Percentiles rank a stretch among this genome's conserved stretches.
phyloP scores from a whole-genome alignment of 495 filamentous ascomycete species.

The Apodospora peruviana region DNA sequence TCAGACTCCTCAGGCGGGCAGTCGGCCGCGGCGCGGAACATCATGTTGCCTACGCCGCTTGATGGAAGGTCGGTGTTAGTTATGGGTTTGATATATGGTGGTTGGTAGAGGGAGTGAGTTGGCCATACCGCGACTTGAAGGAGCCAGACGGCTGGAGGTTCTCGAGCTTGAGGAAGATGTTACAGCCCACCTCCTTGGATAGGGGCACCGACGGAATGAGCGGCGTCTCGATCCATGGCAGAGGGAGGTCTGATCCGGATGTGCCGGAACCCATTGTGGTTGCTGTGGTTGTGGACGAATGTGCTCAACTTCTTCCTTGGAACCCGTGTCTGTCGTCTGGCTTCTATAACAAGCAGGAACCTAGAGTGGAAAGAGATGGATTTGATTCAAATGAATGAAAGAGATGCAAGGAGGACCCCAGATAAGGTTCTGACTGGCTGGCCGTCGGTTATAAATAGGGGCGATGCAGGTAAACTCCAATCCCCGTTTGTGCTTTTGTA shows the following conservation, averaged over 20 bases:
- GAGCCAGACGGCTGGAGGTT: slow-evolving; percentile 88
- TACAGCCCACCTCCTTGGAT: slow-evolving; percentile 66
- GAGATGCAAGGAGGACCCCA: no score
- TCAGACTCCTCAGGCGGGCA: slow-evolving; percentile 22
- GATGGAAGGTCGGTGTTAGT: not conserved
- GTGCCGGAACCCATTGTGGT: slow-evolving; percentile 33
- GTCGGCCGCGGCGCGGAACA: slow-evolving; percentile 46
- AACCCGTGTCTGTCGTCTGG: no score
- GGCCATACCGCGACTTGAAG: slow-evolving; percentile 73
- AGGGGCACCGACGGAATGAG: slow-evolving; percentile 62
- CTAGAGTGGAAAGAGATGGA: no score
- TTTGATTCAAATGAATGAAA: no score
- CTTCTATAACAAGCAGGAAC: no score
- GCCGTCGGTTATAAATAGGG: no score
- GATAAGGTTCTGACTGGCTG: no score
- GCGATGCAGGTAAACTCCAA: no score
- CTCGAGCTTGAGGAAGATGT: slow-evolving; percentile 89
- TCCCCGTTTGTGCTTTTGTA: no score
- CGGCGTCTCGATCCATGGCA: slow-evolving; percentile 69
- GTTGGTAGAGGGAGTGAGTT: not conserved
- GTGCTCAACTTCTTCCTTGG: no score
- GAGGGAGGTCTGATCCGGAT: slow-evolving; percentile 24
- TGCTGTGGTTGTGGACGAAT: not conserved
- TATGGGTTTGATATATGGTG: not conserved
- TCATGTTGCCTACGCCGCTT: slow-evolving; percentile 71